A percentile compares a stretch with the other conserved stretches of the same genome.
These are phyloP conservation scores for Glycine soja DNA, from an alignment of 306 rosid species.

Conservation along the genomic window DNA sequence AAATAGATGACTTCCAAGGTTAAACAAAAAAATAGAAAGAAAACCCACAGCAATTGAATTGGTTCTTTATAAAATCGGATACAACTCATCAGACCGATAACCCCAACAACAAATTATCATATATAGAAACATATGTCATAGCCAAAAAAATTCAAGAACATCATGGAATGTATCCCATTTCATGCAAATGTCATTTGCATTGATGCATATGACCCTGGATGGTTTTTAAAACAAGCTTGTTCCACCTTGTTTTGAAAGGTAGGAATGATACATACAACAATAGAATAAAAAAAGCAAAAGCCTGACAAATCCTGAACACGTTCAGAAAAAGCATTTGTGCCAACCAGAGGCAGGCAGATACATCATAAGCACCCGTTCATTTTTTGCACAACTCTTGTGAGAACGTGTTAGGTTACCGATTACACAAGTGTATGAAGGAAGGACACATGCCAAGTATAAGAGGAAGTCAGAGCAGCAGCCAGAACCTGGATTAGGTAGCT, in stretches of 20 bases:
- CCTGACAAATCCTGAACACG: neutral
- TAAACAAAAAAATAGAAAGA: conserved; percentile 31
- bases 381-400: neutral
- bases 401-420: no score
- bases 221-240: conserved; percentile 15
- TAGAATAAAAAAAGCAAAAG: neutral
- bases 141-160: conserved; percentile 13
- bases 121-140: neutral
- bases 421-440: no score
- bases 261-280: neutral
- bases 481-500: no score
- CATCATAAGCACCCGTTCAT: conserved; percentile 19
- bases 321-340: neutral
- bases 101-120: conserved; percentile 24
- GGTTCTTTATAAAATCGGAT: neutral
- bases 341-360: conserved; percentile 13
- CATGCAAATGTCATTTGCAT: conserved; percentile 28
- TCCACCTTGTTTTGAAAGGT: conserved; percentile 19
- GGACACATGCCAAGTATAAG: no score
- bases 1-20: conserved; percentile 32
- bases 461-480: no score
- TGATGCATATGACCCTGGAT: neutral
- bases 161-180: neutral
- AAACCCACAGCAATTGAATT: conserved; percentile 12
- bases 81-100: neutral